Conservation (phyloP, 805 yeast genomes). For the Metschnikowia orientalis region DNA sequence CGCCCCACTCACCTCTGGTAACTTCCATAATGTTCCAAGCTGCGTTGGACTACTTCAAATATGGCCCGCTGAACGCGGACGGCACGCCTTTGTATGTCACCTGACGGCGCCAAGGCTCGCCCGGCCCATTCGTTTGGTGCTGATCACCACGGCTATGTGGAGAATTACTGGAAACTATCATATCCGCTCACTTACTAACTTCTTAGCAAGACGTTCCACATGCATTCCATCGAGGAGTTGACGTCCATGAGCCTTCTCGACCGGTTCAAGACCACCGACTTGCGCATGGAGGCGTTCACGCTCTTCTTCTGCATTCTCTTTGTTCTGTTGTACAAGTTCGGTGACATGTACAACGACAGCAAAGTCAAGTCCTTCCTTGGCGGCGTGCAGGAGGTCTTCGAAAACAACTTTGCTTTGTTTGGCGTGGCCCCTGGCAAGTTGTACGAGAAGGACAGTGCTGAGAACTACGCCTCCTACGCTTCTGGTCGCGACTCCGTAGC, state of each 20-base stretch:
- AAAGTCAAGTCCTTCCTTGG: conserved; percentile 52
- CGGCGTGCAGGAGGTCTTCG: conserved; percentile 48
- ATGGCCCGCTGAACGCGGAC: conserved; percentile 17
- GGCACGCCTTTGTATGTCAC: conserved; percentile 19
- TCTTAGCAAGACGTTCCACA: conserved; percentile 16
- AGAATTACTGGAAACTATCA: too few relatives aligned
- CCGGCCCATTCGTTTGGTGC: neutral
- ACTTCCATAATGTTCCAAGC: conserved; percentile 16
- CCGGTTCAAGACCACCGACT: conserved; percentile 60
- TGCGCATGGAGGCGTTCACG: conserved; percentile 69
- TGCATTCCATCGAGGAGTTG: conserved; percentile 49
- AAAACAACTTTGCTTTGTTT: conserved; percentile 71
- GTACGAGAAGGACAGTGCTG: conserved; percentile 58
- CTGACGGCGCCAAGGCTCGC: neutral
- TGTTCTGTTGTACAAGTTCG: conserved; percentile 50
- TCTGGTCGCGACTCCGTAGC: conserved; percentile 82
- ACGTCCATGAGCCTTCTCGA: conserved; percentile 52
- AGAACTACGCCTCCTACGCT: conserved; percentile 69
- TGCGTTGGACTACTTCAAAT: conserved; percentile 14
- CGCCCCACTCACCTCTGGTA: too few relatives aligned
- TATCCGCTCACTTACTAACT: conserved; percentile 7
- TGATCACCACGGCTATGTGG: too few relatives aligned
- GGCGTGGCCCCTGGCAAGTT: conserved; percentile 50
- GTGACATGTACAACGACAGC: conserved; percentile 53
- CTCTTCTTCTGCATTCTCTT: conserved; percentile 48